Conservation (phyloP, 1,139 yeast species). For the Saccharomyces hybrid region DNA sequence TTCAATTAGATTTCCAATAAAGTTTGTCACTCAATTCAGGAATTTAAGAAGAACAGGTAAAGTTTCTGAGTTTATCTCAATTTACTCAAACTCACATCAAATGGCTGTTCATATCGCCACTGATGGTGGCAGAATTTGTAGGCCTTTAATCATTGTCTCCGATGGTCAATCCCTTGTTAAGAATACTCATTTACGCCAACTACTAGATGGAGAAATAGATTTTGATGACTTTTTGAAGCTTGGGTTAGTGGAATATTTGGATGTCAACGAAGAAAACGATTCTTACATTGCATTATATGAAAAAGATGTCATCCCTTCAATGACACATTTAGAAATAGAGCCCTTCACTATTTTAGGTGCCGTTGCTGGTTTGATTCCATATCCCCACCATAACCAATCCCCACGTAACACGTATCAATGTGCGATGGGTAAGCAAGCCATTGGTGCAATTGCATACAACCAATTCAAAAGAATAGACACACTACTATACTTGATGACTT, state of each 20-base stretch:
- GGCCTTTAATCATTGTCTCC: slow-evolving; percentile 85
- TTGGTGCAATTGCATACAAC: slow-evolving; percentile 96
- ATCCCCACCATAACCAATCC: slow-evolving; percentile 97
- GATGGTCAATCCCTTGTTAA: slow-evolving; percentile 63
- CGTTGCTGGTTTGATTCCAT: slow-evolving; percentile 98
- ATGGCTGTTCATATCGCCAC: slow-evolving; percentile 94
- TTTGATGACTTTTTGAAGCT: slow-evolving; percentile 82
- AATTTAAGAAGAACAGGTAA: slow-evolving; percentile 75
- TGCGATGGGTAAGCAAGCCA: slow-evolving; percentile 99
- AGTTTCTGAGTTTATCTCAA: slow-evolving; percentile 83
- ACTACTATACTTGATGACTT: slow-evolving; percentile 84
- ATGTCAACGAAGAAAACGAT: slow-evolving; percentile 96
- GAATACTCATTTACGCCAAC: slow-evolving; percentile 55
- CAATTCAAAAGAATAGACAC: slow-evolving; percentile 96
- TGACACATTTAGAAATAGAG: slow-evolving; percentile 92
- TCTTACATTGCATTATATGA: slow-evolving; percentile 89
- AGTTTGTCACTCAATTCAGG: slow-evolving; percentile 74
- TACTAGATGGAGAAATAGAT: slow-evolving; percentile 62
- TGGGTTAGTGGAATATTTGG: slow-evolving; percentile 91
- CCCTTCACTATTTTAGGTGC: slow-evolving; percentile 96
- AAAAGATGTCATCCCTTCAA: slow-evolving; percentile 43
- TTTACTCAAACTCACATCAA: slow-evolving; percentile 84
- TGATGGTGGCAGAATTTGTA: slow-evolving; percentile 97
- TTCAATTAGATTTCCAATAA: slow-evolving; percentile 74
- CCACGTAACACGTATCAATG: slow-evolving; percentile 98